Percentiles rank a stretch among this genome's conserved stretches.
Evolutionary conservation across 805 yeast species (phyloP).

Genomic region (Saturnispora mendoncae): DNA sequence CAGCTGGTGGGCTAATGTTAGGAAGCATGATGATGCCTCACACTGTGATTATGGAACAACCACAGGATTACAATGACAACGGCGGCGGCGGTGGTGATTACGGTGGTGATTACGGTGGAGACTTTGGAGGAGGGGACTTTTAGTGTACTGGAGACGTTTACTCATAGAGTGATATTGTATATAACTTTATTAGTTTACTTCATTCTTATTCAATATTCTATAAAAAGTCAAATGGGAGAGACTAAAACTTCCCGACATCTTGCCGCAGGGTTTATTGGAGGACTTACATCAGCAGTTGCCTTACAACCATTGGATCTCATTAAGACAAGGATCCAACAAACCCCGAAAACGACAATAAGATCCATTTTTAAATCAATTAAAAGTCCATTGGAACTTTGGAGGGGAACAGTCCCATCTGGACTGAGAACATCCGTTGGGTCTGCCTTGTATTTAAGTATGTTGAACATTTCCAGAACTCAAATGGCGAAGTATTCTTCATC

Average conservation of each 20-base stretch:
- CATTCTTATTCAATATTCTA: no score
- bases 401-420: conserved; percentile 90
- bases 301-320: conserved; percentile 86
- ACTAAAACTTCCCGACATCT: conserved; percentile 40
- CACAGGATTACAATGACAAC: conserved; percentile 6
- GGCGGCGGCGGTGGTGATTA: conserved; percentile 1
- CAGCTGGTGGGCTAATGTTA: conserved; percentile 25
- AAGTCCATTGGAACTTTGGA: conserved; percentile 57
- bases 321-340: conserved; percentile 79
- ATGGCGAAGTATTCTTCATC: background rate
- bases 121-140: conserved; percentile 21
- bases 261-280: conserved; percentile 77
- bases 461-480: conserved; percentile 50
- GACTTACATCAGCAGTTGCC: conserved; percentile 67
- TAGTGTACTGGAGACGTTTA: conserved; percentile 21
- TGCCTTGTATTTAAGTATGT: conserved; percentile 69
- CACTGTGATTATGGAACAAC: background rate
- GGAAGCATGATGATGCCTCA: background rate
- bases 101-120: conserved; percentile 10
- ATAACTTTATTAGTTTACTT: no score
- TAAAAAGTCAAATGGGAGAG: no score
- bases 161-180: conserved; percentile 11
- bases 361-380: conserved; percentile 34
- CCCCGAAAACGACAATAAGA: conserved; percentile 25
- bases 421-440: conserved; percentile 86